Evolutionary conservation across 768 basidiomycete species (phyloP), one percentile per base, ranked within the genome.

Genomic region (Tricholoma sp.): DNA sequence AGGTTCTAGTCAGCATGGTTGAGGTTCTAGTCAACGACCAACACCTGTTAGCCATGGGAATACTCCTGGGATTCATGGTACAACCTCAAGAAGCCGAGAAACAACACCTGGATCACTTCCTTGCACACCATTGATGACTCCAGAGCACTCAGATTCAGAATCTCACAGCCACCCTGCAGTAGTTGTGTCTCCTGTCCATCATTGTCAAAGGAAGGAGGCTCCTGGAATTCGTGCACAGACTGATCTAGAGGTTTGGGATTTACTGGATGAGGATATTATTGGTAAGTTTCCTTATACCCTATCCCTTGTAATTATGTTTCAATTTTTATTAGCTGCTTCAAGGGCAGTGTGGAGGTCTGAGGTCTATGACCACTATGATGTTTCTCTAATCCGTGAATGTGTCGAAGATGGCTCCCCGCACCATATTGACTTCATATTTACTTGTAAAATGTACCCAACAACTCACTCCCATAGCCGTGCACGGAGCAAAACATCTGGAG

Each of bases 311-410:
- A 41, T 41, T 41, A 41, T 41, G 37, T 39, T 15, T 41, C 39
- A 41, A 41, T 41, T 41, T 41, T 41, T 41, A 41, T 41, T 41
- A 41, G 39, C 39, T 41, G 39, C 39, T 41, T 41, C 39, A 41
- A 41, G 50, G 24, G 17, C 57, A 17, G 33, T 32, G 15, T 52
- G 56, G 52, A 48, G 44, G n/a, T 61, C 57, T 3, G 15, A 52
- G 6, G 60, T 54, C 15, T 69, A 65, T 54, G 51, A 59, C 8
- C 63, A 69, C 48, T 66, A 61, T 37, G 42, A 61, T 47, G 55
- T 66, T 32, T 29, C 60, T 50, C 52, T 68, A 9, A 33, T 57
- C 15, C 58, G 57, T 37, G 39, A 53, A 31, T 29, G 20, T 33
- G 36, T 39, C n/a, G 15, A 15, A 4, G 47, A 56, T 44, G 55